phyloP scores from a whole-genome alignment of 1,284 basidiomycete species.

The Microbotryum intermedium region DNA sequence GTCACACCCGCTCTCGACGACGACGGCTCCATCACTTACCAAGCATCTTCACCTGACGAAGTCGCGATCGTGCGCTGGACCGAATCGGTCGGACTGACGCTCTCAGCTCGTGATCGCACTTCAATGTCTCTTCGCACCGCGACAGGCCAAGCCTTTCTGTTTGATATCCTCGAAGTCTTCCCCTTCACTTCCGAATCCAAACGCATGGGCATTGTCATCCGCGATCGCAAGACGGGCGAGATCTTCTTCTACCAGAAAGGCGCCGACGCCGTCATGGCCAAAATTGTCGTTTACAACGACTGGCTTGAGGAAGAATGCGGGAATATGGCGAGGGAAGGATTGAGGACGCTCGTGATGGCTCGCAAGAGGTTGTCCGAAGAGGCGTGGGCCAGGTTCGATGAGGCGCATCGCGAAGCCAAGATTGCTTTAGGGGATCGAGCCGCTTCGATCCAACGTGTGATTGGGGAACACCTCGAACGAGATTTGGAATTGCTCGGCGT shows the following conservation, averaged over 20 bases:
- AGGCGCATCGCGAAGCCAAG: slow-evolving; percentile 67
- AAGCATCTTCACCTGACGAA: slow-evolving; percentile 97
- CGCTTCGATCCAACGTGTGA: slow-evolving; percentile 65
- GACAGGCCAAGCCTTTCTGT: slow-evolving; percentile 54
- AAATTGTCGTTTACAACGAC: slow-evolving; percentile 90
- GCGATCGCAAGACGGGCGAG: slow-evolving; percentile 64
- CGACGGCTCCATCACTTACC: slow-evolving; percentile 88
- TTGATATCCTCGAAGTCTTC: slow-evolving; percentile 87
- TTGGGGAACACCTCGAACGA: slow-evolving; percentile 68
- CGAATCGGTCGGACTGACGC: slow-evolving; percentile 80
- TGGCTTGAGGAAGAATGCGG: slow-evolving; percentile 98
- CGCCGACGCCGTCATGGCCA: slow-evolving; percentile 93
- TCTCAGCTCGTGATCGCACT: slow-evolving; percentile 79
- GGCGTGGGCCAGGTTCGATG: slow-evolving; percentile 65
- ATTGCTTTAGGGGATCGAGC: slow-evolving; percentile 67
- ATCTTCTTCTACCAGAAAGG: slow-evolving; percentile 92
- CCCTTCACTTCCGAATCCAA: slow-evolving; percentile 97
- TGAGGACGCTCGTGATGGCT: slow-evolving; percentile 88
- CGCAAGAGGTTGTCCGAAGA: slow-evolving; percentile 64
- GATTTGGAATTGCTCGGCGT: slow-evolving; percentile 87
- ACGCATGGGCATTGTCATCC: slow-evolving; percentile 95
- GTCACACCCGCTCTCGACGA: slow-evolving; percentile 83
- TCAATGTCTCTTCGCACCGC: slow-evolving; percentile 70
- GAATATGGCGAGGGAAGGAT: slow-evolving; percentile 95
- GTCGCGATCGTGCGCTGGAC: slow-evolving; percentile 99